phyloP scores from a whole-genome alignment of 805 yeast genomes.

The Blastobotrys chiropterorum region DNA sequence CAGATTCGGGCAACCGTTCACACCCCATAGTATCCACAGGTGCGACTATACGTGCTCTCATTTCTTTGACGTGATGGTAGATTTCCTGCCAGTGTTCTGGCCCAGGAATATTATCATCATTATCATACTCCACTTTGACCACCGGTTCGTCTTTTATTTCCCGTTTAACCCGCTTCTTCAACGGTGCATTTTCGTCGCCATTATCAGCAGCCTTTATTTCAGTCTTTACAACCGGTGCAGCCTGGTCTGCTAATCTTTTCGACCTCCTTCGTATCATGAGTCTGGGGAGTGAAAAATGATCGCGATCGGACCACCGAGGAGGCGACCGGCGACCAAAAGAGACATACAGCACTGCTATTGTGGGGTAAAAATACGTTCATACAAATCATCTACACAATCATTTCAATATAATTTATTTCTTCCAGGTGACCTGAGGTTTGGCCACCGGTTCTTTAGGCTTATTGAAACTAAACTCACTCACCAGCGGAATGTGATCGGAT shows the following conservation, averaged over 20 bases:
- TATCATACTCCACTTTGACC: not conserved
- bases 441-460: slow-evolving; percentile 20
- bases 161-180: not conserved
- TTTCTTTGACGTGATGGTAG: slow-evolving; percentile 40
- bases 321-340: not conserved
- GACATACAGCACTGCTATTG: not conserved
- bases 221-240: not conserved
- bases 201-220: not conserved
- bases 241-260: not conserved
- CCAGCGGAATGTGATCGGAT: slow-evolving; percentile 88
- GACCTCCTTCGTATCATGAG: not conserved
- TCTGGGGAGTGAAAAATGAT: not conserved
- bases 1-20: slow-evolving; percentile 45
- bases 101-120: not conserved
- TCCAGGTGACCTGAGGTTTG: slow-evolving; percentile 9
- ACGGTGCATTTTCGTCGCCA: too few species aligned
- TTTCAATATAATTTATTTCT: not conserved
- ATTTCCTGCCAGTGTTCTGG: slow-evolving; percentile 28
- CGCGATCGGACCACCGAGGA: not conserved
- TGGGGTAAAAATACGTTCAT: not conserved
- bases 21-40: slow-evolving; percentile 93
- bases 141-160: not conserved
- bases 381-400: not conserved
- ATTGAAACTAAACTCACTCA: slow-evolving; percentile 66
- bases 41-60: slow-evolving; percentile 62